These are phyloP conservation scores for Cardamine occulta DNA, from an alignment of 345 rosid genomes.

Conservation along the genomic window DNA sequence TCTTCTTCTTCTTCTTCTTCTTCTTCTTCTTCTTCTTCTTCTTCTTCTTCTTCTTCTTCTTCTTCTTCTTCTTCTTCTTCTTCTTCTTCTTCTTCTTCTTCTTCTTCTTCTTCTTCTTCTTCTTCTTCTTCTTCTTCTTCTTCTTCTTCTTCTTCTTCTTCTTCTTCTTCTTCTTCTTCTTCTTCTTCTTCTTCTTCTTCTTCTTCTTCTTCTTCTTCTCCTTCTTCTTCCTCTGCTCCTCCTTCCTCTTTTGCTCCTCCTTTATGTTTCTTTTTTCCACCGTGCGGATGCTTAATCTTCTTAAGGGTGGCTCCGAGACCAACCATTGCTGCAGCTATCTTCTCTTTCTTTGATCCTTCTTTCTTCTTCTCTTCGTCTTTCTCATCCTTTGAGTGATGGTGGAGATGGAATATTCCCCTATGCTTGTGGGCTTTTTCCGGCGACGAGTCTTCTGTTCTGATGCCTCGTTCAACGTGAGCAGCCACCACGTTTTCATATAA, in stretches of 20 bases:
- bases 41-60: neutral
- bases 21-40: neutral
- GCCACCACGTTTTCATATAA: conserved; percentile 25
- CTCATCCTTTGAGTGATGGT: conserved; percentile 40
- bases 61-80: neutral
- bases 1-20: conserved; percentile 7
- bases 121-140: neutral
- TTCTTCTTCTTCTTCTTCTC: no score
- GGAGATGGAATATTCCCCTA: conserved; percentile 41
- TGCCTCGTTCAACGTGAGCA: conserved; percentile 27
- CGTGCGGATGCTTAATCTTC: conserved; percentile 35
- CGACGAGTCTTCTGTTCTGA: neutral
- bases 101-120: conserved; percentile 23
- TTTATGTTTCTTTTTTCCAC: conserved; percentile 12
- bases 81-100: neutral
- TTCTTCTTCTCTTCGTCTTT: conserved; percentile 41
- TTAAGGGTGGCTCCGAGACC: conserved; percentile 37
- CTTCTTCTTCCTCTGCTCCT: neutral
- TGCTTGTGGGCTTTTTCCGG: conserved; percentile 35
- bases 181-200: neutral
- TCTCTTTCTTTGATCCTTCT: conserved; percentile 44
- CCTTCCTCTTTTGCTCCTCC: conserved; percentile 9
- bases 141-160: neutral
- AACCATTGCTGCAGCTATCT: conserved; percentile 41
- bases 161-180: neutral